Percentiles rank a stretch among this genome's conserved stretches.
phyloP scores from a whole-genome alignment of 1,284 basidiomycete species.

The Violaceomyces palustris region DNA sequence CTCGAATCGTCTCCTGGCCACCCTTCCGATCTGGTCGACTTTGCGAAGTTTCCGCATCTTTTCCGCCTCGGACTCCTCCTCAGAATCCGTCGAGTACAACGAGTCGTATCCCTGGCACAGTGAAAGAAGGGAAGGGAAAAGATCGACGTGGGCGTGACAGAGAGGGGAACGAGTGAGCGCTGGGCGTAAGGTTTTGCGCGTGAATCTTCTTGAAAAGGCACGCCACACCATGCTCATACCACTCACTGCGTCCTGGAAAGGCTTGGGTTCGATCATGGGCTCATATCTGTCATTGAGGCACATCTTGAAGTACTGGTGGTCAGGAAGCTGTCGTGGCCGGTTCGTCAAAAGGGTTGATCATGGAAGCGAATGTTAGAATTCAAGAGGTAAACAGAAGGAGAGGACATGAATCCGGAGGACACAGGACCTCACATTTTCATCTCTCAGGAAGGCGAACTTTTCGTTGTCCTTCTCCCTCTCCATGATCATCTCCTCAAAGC shows the following conservation, averaged over 20 bases:
- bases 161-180: not conserved
- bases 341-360: too few species aligned
- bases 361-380: conserved; percentile 67
- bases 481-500: conserved; percentile 69
- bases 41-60: conserved; percentile 59
- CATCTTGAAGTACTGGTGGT: conserved; percentile 74
- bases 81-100: conserved; percentile 88
- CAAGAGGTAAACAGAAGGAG: not conserved
- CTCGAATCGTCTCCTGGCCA: conserved; percentile 76
- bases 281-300: conserved; percentile 65
- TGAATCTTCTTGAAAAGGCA: too few species aligned
- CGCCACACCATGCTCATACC: too few species aligned
- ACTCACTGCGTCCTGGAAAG: conserved; percentile 79
- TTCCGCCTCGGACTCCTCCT: conserved; percentile 85
- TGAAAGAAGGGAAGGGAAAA: too few species aligned
- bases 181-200: not conserved
- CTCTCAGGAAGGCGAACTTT: conserved; percentile 74
- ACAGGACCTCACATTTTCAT: conserved; percentile 4
- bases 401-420: not conserved
- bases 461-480: conserved; percentile 74
- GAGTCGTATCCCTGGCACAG: conserved; percentile 24
- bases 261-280: conserved; percentile 58
- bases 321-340: too few species aligned
- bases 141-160: too few species aligned
- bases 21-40: conserved; percentile 62